Conservation (phyloP, 371 early-diverging fungal genomes). For the Rhizopus arrhizus region DNA sequence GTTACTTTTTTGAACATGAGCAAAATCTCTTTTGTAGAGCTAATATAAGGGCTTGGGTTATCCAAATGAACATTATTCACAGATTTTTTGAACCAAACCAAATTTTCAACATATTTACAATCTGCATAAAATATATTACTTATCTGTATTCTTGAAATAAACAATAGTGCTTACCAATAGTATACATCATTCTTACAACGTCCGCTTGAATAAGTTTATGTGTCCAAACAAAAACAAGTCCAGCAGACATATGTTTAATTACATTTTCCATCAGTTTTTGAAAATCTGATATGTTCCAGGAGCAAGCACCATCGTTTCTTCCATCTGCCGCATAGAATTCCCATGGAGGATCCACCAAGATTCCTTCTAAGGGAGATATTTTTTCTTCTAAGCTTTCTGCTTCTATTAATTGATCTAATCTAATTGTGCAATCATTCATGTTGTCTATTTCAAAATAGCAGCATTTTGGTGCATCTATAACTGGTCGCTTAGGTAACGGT, state of each 20-base stretch:
- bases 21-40: constrained; percentile 42
- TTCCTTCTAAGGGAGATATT: constrained; percentile 48
- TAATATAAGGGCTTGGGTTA: constrained; percentile 39
- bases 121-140: constrained; percentile 25
- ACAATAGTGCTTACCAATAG: constrained; percentile 42
- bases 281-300: constrained; percentile 38
- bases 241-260: constrained; percentile 51
- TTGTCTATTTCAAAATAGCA: constrained; percentile 17
- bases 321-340: constrained; percentile 60
- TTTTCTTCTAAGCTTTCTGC: background rate
- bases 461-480: constrained; percentile 6
- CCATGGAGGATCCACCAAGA: constrained; percentile 70
- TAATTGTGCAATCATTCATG: constrained; percentile 33
- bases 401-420: constrained; percentile 26
- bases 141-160: background rate
- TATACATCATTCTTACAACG: constrained; percentile 60
- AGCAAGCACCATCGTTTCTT: constrained; percentile 53
- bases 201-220: constrained; percentile 63
- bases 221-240: constrained; percentile 66
- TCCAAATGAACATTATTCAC: constrained; percentile 55
- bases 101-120: constrained; percentile 68
- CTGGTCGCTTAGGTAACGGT: constrained; percentile 14
- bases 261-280: constrained; percentile 51
- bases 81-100: constrained; percentile 68
- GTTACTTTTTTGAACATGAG: constrained; percentile 66